Base-by-base conservation (phyloP, 805 yeast genomes). In the Candida mattraensis region DNA sequence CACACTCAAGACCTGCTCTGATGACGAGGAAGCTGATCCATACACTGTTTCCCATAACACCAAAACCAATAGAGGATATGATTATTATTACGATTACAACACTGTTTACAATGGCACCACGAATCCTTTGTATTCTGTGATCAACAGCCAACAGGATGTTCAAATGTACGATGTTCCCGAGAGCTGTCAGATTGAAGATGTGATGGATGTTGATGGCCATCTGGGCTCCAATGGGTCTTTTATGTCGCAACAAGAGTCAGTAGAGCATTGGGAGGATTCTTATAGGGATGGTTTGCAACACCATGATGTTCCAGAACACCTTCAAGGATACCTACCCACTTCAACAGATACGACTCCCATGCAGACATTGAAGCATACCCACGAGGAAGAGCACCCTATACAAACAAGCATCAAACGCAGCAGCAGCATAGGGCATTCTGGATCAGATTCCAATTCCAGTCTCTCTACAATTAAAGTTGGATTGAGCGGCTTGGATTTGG, bases 11-110 rank as follows among this genome's bases (percentile, higher is more conserved):
- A 86, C 87, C 6, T 76, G 84, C 4, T 66, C 74, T 6, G 80
- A 74, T 35, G 80, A 75, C 40, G 78, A 80, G 44, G 83, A 78
- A 39, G 82, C 75, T 30, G 81, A 76, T 39, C 67, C 39, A 32
- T 51, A 80, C 54, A 75, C 80, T 1, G 72, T 81, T 32, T 79
- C 87, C 2, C 93, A 84, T 61, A 81, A 83, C 53, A 80, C 82
- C 23, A 76, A 75, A 48, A 79, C 85, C 23, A 74, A 72, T 50
- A 71, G 88, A 61, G 89, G 89, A 11, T 82, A 79, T 51, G 87
- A 83, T 54, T 82, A 80, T 61, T 76, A 77, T 60, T 84, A 84
- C 56, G 91, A 85, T 58, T 85, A 85, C 59, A 85, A 85, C 54
- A 72, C 87, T 0, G 93, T 84, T 15, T 84, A 81, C 54, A 74